Evolutionary conservation across 805 yeast species (phyloP), one percentile per base, ranked within the genome.

Genomic region (Suhomyces prunicola): DNA sequence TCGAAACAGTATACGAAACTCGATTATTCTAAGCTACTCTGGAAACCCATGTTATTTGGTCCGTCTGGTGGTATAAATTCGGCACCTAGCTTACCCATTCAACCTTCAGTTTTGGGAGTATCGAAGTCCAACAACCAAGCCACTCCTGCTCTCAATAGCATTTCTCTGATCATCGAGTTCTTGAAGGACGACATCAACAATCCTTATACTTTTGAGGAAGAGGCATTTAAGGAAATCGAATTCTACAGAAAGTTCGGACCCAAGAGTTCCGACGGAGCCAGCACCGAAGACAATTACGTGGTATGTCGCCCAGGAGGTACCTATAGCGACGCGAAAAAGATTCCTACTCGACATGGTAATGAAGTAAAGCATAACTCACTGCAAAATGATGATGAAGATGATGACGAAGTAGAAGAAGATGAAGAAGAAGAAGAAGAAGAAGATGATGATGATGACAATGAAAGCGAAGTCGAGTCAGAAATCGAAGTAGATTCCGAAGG

Each of bases 41-140:
- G 97, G 96, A 88, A 87, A 60, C 91, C 92, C 1, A 78, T 88
- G 69, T 79, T 88, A n/a, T 79, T 84, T 60, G 96, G 96, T 0
- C 93, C 94, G 0, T 86, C 92, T 0, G 90, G 94, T 22, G 96
- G 96, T 12, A 85, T 90, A 35, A 87, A 87, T 60, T 82, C 87
- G 0, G 83, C 82, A 0, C 77, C 82, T 1, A 73, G 80, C 64
- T 72, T 69, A 10, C 53, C 54, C n/a, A 35, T 46, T 33, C 26
- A 35, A 24, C 42, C 42, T n/a, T 22, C 29, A 13, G 22, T 13
- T 17, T n/a, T 23, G 17, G 46, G 46, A 13, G 36, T 56, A 60
- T 15, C 57, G 70, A 23, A 22, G 17, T 68, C 72, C 5, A 46
- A 27, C 41, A 33, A n/a, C 13, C 47, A 45, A 17, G 13, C 66